These are phyloP conservation scores for Orbilia brochopaga DNA, from an alignment of 2,329 filamentous ascomycete species.

Conservation along the genomic window DNA sequence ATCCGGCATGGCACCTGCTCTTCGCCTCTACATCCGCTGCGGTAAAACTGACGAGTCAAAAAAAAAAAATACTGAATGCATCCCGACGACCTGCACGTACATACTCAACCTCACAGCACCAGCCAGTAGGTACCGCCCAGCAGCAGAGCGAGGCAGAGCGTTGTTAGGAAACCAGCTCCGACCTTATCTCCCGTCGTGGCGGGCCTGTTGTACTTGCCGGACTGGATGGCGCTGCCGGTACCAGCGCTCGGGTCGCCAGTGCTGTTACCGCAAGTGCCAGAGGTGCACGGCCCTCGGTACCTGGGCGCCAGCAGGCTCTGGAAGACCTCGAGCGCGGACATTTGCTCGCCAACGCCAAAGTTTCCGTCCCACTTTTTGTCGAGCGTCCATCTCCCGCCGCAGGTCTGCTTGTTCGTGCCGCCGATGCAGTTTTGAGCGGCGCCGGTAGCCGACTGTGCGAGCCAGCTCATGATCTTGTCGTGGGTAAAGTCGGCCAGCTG, in stretches of 20 bases:
- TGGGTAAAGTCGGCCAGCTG: slow-evolving; percentile 68
- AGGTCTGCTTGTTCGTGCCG: slow-evolving; percentile 65
- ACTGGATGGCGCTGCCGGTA: slow-evolving; percentile 58
- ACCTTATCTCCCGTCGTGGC: slow-evolving; percentile 69
- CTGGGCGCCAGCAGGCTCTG: slow-evolving; percentile 67
- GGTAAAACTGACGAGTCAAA: too few species aligned
- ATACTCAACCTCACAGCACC: slow-evolving; percentile 57
- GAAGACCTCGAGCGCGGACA: slow-evolving; percentile 71
- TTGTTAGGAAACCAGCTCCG: slow-evolving; percentile 71
- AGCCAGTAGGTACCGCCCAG: slow-evolving; percentile 66
- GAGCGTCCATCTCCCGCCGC: slow-evolving; percentile 68
- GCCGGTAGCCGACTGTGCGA: slow-evolving; percentile 66
- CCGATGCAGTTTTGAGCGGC: slow-evolving; percentile 70
- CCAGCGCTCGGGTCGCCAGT: slow-evolving; percentile 57
- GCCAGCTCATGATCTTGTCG: slow-evolving; percentile 65
- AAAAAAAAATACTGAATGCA: too few species aligned
- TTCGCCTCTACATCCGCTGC: too few species aligned
- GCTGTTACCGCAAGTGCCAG: slow-evolving; percentile 67
- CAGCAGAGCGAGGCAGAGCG: slow-evolving; percentile 65
- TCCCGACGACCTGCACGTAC: too few species aligned
- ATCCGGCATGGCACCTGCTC: too few species aligned
- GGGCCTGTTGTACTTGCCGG: slow-evolving; percentile 56
- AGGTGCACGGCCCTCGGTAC: slow-evolving; percentile 60
- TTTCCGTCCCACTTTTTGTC: slow-evolving; percentile 64
- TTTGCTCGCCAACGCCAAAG: slow-evolving; percentile 72